A percentile compares a stretch with the other conserved stretches of the same genome.
phyloP scores from a whole-genome alignment of 306 rosid genomes.

The Acacia melanoxylon region DNA sequence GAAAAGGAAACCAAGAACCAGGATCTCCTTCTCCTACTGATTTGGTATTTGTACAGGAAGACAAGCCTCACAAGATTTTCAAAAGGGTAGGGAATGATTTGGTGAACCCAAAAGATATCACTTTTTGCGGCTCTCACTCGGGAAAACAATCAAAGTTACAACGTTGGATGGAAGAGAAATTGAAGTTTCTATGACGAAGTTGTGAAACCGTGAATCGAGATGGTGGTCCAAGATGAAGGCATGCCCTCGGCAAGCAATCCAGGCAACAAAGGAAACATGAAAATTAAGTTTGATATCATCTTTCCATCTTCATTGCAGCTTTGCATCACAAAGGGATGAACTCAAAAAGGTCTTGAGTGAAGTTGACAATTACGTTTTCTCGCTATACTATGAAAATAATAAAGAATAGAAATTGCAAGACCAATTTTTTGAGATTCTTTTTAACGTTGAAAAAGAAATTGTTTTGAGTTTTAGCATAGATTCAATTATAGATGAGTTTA shows the following conservation, averaged over 20 bases:
- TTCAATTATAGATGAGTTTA: too few relatives aligned
- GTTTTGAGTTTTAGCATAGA: too few relatives aligned
- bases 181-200: slow-evolving; percentile 48
- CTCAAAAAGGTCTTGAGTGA: slow-evolving; percentile 56
- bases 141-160: slow-evolving; percentile 50
- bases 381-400: too few relatives aligned
- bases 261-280: slow-evolving; percentile 63
- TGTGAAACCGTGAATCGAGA: slow-evolving; percentile 60
- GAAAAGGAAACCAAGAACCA: slow-evolving; percentile 60
- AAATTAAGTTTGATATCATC: slow-evolving; percentile 61
- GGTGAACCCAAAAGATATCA: slow-evolving; percentile 41
- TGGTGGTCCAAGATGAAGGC: slow-evolving; percentile 63
- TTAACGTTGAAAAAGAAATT: too few relatives aligned
- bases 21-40: slow-evolving; percentile 50
- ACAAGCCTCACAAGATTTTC: slow-evolving; percentile 65
- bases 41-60: slow-evolving; percentile 65
- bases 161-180: slow-evolving; percentile 70
- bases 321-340: slow-evolving; percentile 54
- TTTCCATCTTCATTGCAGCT: slow-evolving; percentile 63
- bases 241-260: slow-evolving; percentile 77
- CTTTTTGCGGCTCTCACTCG: slow-evolving; percentile 73
- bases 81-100: slow-evolving; percentile 70
- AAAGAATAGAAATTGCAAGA: too few relatives aligned
- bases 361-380: slow-evolving; percentile 14
- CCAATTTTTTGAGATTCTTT: too few relatives aligned